phyloP scores from a whole-genome alignment of 441 rosid species.

The Erodium moschatum region DNA sequence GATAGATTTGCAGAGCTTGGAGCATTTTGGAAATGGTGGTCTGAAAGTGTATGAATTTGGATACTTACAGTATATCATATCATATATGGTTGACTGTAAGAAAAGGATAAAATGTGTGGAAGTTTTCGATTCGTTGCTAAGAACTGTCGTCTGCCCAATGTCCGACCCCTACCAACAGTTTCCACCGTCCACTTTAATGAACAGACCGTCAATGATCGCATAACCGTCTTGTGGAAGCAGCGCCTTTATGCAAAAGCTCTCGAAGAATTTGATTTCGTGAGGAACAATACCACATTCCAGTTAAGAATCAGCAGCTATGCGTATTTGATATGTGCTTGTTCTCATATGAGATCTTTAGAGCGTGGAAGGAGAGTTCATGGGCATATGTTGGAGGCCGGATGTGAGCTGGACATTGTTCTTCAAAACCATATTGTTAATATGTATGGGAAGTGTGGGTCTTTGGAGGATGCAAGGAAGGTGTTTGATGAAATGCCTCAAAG shows the following conservation, averaged over 20 bases:
- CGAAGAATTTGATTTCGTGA: slow-evolving; percentile 34
- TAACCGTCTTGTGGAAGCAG: slow-evolving; percentile 32
- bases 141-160: slow-evolving; percentile 1
- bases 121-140: neutral
- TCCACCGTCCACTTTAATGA: slow-evolving; percentile 17
- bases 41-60: neutral
- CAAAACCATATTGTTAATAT: slow-evolving; percentile 41
- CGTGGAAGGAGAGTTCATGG: slow-evolving; percentile 39
- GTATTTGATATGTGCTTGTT: slow-evolving; percentile 37
- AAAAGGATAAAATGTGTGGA: neutral
- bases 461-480: slow-evolving; percentile 40
- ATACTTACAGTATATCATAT: neutral
- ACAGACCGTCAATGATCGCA: slow-evolving; percentile 31
- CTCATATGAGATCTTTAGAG: slow-evolving; percentile 34
- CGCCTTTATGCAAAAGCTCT: slow-evolving; percentile 36
- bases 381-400: slow-evolving; percentile 30
- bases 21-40: neutral
- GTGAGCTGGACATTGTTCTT: slow-evolving; percentile 35
- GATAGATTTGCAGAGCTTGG: neutral
- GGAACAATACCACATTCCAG: slow-evolving; percentile 22
- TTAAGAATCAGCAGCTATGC: slow-evolving; percentile 29
- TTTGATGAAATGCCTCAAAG: slow-evolving; percentile 42
- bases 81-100: neutral
- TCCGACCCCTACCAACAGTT: neutral
- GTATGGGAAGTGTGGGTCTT: slow-evolving; percentile 54